phyloP scores from a whole-genome alignment of 768 basidiomycete species.

The Dendrothele bispora region DNA sequence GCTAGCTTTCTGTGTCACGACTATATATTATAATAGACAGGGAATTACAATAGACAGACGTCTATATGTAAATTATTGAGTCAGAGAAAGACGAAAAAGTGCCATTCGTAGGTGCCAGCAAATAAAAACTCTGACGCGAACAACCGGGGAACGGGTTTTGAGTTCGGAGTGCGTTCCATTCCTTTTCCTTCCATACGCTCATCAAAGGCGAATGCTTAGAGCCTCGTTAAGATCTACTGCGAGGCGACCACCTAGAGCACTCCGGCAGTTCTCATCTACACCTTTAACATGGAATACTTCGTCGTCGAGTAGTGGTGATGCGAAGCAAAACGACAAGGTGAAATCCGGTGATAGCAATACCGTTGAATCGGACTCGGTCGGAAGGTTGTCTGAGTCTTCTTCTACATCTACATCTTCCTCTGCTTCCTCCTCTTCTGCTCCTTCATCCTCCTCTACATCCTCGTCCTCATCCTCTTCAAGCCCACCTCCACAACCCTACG shows the following conservation, averaged over 20 bases:
- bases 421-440: not conserved
- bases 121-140: not conserved
- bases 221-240: too few relatives aligned
- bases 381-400: too few relatives aligned
- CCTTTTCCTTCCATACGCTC: not conserved
- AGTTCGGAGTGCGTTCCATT: too few relatives aligned
- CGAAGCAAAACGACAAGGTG: too few relatives aligned
- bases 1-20: too few relatives aligned
- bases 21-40: not conserved
- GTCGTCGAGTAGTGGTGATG: too few relatives aligned
- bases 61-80: not conserved
- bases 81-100: not conserved
- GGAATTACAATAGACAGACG: not conserved
- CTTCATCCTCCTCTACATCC: not conserved
- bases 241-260: not conserved
- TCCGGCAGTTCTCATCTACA: not conserved
- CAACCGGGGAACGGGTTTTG: not conserved
- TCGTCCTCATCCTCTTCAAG: conserved; percentile 19
- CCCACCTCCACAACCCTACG: conserved; percentile 10
- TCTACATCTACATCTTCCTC: conserved; percentile 3
- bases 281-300: not conserved
- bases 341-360: too few relatives aligned
- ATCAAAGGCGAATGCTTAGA: not conserved
- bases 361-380: too few relatives aligned
- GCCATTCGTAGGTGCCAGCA: not conserved